Percentiles rank a stretch among this genome's conserved stretches.
These are phyloP conservation scores for Suillus weaverae DNA, from an alignment of 768 basidiomycete genomes.

Conservation along the genomic window DNA sequence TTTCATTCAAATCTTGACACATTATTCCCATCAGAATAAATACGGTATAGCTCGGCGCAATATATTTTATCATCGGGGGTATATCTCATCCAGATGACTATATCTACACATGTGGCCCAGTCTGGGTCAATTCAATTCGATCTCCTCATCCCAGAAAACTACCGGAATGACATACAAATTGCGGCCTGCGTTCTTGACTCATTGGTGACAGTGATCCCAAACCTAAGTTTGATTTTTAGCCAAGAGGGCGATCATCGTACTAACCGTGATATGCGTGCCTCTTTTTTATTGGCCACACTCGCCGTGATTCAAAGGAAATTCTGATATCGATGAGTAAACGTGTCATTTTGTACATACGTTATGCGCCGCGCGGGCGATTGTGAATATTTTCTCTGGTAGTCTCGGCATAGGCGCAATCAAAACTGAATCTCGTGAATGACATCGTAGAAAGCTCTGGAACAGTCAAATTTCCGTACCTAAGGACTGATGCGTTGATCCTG, in stretches of 20 bases:
- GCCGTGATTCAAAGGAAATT: background rate
- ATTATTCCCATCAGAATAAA: background rate
- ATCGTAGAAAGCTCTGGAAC: background rate
- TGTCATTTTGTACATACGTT: background rate
- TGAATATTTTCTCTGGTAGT: background rate
- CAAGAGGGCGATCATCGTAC: background rate
- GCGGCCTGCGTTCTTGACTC: background rate
- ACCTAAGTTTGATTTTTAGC: constrained; percentile 1
- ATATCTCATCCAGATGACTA: background rate
- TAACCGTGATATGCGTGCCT: background rate
- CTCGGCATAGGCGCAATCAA: background rate
- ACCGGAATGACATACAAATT: background rate
- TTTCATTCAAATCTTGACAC: background rate
- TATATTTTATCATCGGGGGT: background rate
- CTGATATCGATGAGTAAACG: background rate
- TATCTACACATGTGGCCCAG: background rate
- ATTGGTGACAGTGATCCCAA: background rate
- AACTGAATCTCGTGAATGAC: background rate
- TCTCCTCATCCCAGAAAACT: background rate
- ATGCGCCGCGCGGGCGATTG: background rate
- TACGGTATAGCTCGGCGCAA: background rate
- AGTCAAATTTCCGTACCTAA: background rate
- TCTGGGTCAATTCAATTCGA: background rate
- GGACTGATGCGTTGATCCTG: background rate
- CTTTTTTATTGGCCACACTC: background rate